Percentiles rank a stretch among this genome's conserved stretches.
Evolutionary conservation across 2,329 filamentous ascomycete genomes (phyloP).

Genomic region (Cercospora zeina): DNA sequence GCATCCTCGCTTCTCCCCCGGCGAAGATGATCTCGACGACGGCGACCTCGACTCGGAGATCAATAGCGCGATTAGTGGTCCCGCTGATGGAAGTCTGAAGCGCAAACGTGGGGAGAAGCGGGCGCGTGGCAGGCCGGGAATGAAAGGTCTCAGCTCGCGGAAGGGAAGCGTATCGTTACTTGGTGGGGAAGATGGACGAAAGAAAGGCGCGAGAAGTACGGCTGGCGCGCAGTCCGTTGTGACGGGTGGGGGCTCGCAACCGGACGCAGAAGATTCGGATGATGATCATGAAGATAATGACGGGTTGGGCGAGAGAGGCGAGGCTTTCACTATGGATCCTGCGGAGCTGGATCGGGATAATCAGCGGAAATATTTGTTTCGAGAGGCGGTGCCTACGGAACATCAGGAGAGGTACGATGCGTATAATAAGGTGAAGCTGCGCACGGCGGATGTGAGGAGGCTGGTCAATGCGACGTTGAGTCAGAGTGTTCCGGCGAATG

Average conservation of each 20-base stretch:
- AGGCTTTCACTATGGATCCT: slow-evolving; percentile 41
- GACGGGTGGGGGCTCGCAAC: slow-evolving; percentile 28
- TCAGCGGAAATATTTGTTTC: slow-evolving; percentile 31
- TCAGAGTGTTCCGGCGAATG: slow-evolving; percentile 71
- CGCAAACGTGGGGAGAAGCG: slow-evolving; percentile 37
- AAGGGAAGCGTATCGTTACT: slow-evolving; percentile 31
- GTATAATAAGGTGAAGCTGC: slow-evolving; percentile 68
- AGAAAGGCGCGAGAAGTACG: slow-evolving; percentile 26
- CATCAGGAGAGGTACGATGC: slow-evolving; percentile 70
- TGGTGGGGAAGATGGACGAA: slow-evolving; percentile 40
- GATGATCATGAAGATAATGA: slow-evolving; percentile 58
- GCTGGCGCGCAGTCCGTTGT: slow-evolving; percentile 37
- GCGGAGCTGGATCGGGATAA: slow-evolving; percentile 32
- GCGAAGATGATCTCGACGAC: slow-evolving; percentile 36
- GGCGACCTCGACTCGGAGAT: slow-evolving; percentile 41
- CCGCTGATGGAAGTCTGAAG: slow-evolving; percentile 44
- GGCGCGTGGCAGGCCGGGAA: slow-evolving; percentile 31
- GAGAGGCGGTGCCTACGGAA: slow-evolving; percentile 56
- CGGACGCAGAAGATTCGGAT: slow-evolving; percentile 47
- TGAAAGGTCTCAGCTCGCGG: slow-evolving; percentile 19
- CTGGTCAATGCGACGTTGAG: slow-evolving; percentile 79
- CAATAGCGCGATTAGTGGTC: slow-evolving; percentile 36
- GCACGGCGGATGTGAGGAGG: slow-evolving; percentile 68
- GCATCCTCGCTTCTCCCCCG: slow-evolving; percentile 34
- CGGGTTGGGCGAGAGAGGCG: slow-evolving; percentile 55